Base-by-base conservation (phyloP, 805 yeast species). In the Zygoascus bituminiphila region DNA sequence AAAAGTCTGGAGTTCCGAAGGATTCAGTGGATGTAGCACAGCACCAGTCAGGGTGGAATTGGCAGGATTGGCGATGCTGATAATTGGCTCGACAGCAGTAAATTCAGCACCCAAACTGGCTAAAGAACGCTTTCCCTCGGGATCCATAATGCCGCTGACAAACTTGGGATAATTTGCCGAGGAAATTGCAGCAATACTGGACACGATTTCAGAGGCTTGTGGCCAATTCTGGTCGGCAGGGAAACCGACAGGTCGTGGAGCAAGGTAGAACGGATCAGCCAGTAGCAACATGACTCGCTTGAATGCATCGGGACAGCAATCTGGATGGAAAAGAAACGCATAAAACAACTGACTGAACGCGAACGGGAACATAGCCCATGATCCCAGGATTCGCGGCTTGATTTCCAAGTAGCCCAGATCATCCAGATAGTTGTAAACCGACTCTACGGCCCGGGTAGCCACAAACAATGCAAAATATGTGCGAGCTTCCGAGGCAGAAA, bases 291-390 rank as follows among this genome's bases (percentile, higher is more conserved):
- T 54, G 17, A 65, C 39, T 15, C 53, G 47, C 22, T 50, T 54
- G 56, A 70, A 65, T 33, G 56, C 53, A 20, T 47, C 43, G 1
- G 73, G 70, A 22, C 64, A 57, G 36, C 58, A 53, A 31, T 66
- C 70, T 4, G 65, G 67, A 44, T 65, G 60, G 46, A 60, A 56
- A 31, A 66, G 53, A 45, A 64, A 62, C 5, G 66, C 50, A 51
- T 66, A 57, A 48, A 70, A 61, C 44, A 70, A 62, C 57, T 69
- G 72, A 14, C 66, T 58, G 50, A 63, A 58, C 15, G 73, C 68
- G 15, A 66, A 48, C 3, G 74, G 74, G 55, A 69, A 66, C 47
- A 70, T 56, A 36, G 48, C 60, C 72, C 72, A 69, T 12, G 69
- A 54, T 2, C 70, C 71, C 44, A 59, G 68, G 60, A 40, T 63